Percentiles rank a stretch among this genome's conserved stretches.
Evolutionary conservation across 2,329 filamentous ascomycete species (phyloP).

Genomic region (Fusarium sp.): DNA sequence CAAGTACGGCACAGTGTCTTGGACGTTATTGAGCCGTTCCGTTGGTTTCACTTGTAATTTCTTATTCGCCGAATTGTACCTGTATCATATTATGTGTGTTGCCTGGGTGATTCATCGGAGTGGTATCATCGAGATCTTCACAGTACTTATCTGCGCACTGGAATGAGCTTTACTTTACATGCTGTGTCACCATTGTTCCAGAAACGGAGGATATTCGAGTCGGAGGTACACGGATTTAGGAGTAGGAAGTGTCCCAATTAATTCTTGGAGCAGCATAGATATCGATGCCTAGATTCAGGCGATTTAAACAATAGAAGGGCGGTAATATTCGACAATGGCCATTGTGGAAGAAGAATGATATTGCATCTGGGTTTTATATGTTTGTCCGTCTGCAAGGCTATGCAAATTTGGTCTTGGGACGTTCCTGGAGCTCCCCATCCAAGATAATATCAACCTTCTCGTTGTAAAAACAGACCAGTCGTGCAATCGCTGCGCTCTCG

Average conservation of each 20-base stretch:
- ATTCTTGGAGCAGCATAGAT: not conserved
- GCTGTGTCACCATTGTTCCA: not conserved
- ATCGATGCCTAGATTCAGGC: not conserved
- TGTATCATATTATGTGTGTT: not conserved
- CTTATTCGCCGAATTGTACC: not conserved
- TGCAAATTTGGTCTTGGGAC: conserved; percentile 42
- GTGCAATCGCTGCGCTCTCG: conserved; percentile 64
- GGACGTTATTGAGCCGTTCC: not conserved
- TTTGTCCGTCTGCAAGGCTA: not conserved
- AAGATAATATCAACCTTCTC: conserved; percentile 71
- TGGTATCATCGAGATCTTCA: not conserved
- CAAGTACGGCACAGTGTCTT: not conserved
- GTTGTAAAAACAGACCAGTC: conserved; percentile 71
- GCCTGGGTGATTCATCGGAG: conserved; percentile 2
- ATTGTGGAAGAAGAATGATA: not conserved
- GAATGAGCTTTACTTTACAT: not conserved
- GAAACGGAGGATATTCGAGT: not conserved
- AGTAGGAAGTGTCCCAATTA: not conserved
- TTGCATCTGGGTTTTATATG: too few relatives aligned
- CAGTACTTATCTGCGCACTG: too few relatives aligned
- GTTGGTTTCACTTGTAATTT: conserved; percentile 9
- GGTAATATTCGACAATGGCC: not conserved
- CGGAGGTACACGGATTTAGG: not conserved
- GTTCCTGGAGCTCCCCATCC: conserved; percentile 54
- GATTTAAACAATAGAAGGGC: too few relatives aligned